Evolutionary conservation across 2,329 filamentous ascomycete species (phyloP).

Genomic region (Plectosphaerella cucumerina): DNA sequence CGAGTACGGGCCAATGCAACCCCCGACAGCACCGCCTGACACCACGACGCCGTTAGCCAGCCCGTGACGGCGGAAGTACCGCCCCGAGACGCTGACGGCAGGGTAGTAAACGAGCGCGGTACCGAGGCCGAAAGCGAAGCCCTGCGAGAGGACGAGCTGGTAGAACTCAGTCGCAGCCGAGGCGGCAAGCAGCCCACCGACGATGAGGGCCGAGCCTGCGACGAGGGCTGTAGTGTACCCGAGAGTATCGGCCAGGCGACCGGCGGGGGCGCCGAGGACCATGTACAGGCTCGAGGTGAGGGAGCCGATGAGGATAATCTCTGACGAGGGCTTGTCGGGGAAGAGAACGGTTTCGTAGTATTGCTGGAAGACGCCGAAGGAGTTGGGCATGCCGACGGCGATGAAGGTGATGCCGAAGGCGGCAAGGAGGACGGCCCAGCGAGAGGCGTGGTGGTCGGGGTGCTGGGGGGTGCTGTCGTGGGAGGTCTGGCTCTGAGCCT

Average conservation of each 20-base stretch:
- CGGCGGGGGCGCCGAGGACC: background rate
- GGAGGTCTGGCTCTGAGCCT: no score
- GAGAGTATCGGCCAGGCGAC: background rate
- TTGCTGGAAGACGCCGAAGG: slow-evolving; percentile 40
- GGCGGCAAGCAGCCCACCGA: background rate
- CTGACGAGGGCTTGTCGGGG: slow-evolving; percentile 24
- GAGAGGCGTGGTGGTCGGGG: background rate
- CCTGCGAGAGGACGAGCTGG: background rate
- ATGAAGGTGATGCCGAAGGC: background rate
- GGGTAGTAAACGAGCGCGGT: slow-evolving; percentile 1
- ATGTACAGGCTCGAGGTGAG: slow-evolving; percentile 13
- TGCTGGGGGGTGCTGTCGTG: no score
- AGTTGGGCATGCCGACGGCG: slow-evolving; percentile 19
- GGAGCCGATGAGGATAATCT: slow-evolving; percentile 43
- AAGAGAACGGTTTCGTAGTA: slow-evolving; percentile 35
- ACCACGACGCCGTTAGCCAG: background rate
- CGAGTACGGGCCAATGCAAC: background rate
- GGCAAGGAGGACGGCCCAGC: background rate
- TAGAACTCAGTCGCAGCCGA: background rate
- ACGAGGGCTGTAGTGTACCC: background rate
- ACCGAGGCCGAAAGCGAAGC: background rate
- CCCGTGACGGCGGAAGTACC: background rate
- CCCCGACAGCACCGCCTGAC: background rate
- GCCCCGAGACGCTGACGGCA: background rate
- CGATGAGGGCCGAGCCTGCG: background rate